Evolutionary conservation across 306 rosid species (phyloP), one percentile per base, ranked within the genome.

Genomic region (Cucumis melo): DNA sequence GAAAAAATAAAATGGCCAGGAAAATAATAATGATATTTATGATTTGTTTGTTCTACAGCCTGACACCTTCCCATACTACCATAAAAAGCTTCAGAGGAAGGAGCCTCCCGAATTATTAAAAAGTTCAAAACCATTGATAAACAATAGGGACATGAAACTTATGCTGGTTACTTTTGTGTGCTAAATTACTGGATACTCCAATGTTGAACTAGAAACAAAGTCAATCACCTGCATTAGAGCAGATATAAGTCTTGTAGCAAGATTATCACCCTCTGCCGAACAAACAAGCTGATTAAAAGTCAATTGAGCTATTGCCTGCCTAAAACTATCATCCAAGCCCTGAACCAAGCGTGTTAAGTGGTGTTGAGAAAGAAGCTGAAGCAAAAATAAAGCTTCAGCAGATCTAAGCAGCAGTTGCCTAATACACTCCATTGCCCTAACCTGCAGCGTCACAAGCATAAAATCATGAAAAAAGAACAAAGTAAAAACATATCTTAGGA

Each of bases 401-500:
- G 97, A 90, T 83, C 99, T 89, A 81, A 87, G 93, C 67, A 94
- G 96, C 84, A 94, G 82, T 84, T 94, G 99, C 88, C 97, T 88
- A 66, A 90, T 88, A 84, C 97, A 94, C 84, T 94, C 99, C 97
- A 94, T 92, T 77, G 99, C 99, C 82, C 99, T 90, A 83, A 92
- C 99, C 99, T 94, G 82, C 27, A 79, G 20, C 46, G 12, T 20
- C 24, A 42, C n/a, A 13, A 67, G 34, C 79, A 68, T 74, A 83
- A 83, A 55, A 59, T 84, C 82, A 78, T 59, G 64, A 85, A 77
- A 84, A 72, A 59, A 78, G 74, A 80, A 66, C 27, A 63, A 78
- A 17, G 67, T 19, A 41, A 17, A 41, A 42, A 5, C 51, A 65
- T 78, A 41, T 38, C 36, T n/a, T 56, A 39, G 53, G 36, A 27